A percentile compares a stretch with the other conserved stretches of the same genome.
Evolutionary conservation across 2,329 filamentous ascomycete species (phyloP).

Genomic region (Ophiostoma novo-ulmi): DNA sequence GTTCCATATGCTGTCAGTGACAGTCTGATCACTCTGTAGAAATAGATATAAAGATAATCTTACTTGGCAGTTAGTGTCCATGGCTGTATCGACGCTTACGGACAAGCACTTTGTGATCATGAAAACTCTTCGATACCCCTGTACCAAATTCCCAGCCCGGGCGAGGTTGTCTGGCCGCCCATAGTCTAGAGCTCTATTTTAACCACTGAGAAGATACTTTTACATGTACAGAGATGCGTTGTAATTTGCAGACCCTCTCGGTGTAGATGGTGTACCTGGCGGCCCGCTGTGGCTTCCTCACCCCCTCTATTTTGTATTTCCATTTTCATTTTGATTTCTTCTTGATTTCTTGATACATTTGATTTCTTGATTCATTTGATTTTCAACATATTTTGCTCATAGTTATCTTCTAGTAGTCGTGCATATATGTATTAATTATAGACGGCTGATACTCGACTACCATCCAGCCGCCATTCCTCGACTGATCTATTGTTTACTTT

Average conservation of each 20-base stretch:
- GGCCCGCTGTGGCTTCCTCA: not conserved
- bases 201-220: not conserved
- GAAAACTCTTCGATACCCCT: constrained; percentile 3
- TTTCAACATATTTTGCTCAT: not conserved
- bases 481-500: not conserved
- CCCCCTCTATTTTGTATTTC: not conserved
- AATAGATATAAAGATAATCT: too few species aligned
- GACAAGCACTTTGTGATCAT: not conserved
- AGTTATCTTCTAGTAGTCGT: too few species aligned
- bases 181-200: not conserved
- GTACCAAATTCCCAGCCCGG: not conserved
- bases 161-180: constrained; percentile 7
- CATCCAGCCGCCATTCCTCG: not conserved
- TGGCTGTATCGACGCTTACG: too few species aligned
- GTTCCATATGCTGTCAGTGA: too few species aligned
- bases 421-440: too few species aligned
- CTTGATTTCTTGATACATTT: not conserved
- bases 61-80: too few species aligned
- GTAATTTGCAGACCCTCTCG: constrained; percentile 1
- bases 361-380: not conserved
- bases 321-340: not conserved
- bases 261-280: constrained; percentile 1
- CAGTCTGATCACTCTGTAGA: not conserved
- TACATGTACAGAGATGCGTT: not conserved
- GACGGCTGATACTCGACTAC: too few species aligned